Conservation (phyloP, 2,329 filamentous ascomycete genomes). For the Fusarium papillatum region DNA sequence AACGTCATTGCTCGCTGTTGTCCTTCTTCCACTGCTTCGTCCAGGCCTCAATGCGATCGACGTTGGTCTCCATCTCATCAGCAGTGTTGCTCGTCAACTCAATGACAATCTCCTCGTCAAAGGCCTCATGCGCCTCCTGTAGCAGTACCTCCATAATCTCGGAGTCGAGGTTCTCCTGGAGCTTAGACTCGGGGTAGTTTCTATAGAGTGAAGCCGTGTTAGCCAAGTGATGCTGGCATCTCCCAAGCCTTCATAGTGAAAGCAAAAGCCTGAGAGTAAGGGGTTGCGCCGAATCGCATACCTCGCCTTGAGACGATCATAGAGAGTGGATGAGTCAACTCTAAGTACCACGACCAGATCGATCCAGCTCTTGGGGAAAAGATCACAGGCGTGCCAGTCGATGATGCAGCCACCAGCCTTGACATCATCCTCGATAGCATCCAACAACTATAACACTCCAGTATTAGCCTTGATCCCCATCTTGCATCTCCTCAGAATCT, state of each 20-base stretch:
- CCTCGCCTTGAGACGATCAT: constrained; percentile 85
- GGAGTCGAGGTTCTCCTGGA: constrained; percentile 96
- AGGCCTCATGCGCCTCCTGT: constrained; percentile 90
- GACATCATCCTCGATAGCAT: constrained; percentile 88
- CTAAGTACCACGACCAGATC: constrained; percentile 94
- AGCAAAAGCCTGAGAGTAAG: background rate
- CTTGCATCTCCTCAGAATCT: background rate
- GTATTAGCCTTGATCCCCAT: constrained; percentile 15
- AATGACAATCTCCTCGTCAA: constrained; percentile 89
- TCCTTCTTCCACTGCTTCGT: constrained; percentile 85
- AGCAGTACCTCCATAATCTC: constrained; percentile 98
- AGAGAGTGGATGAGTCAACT: constrained; percentile 83
- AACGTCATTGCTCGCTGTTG: constrained; percentile 46
- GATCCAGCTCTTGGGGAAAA: constrained; percentile 94
- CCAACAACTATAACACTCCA: constrained; percentile 73
- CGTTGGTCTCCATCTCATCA: constrained; percentile 90
- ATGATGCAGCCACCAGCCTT: constrained; percentile 87
- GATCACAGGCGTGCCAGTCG: constrained; percentile 98
- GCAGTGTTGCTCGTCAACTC: constrained; percentile 86
- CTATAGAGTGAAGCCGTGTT: constrained; percentile 52
- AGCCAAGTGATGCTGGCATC: constrained; percentile 1
- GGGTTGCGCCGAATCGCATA: constrained; percentile 50
- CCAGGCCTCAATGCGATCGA: constrained; percentile 88
- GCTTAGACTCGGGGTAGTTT: constrained; percentile 86
- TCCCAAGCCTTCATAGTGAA: background rate